Percentiles rank a stretch among this genome's conserved stretches.
Conservation (phyloP, 768 basidiomycete genomes). For the Rhodotorula paludigena region DNA sequence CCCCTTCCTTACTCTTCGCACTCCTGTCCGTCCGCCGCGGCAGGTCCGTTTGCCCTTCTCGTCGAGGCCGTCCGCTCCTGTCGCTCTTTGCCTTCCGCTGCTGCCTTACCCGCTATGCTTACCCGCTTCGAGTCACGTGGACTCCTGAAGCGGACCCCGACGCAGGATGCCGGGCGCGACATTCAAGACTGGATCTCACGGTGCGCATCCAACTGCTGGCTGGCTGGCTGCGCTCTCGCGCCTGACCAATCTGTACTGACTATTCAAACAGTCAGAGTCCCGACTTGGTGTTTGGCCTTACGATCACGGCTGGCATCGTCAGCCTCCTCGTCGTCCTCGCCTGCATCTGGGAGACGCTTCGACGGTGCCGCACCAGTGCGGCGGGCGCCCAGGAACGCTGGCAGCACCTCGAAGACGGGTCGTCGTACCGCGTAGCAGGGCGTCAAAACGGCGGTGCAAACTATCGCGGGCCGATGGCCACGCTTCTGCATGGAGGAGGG, state of each 20-base stretch:
- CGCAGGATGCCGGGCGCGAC: background rate
- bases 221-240: too few species aligned
- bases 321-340: background rate
- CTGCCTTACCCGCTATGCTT: background rate
- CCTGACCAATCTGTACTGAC: too few species aligned
- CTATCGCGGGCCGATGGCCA: background rate
- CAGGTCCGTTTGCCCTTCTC: too few species aligned
- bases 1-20: too few species aligned
- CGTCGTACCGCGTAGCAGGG: background rate
- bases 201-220: background rate
- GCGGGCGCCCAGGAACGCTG: background rate
- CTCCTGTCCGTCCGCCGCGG: too few species aligned
- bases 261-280: background rate
- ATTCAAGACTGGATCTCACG: background rate
- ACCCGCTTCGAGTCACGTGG: too few species aligned
- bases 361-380: background rate
- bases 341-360: background rate
- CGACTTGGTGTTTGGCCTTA: background rate
- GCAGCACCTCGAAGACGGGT: conserved; percentile 1
- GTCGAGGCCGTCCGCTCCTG: too few species aligned
- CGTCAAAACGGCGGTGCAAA: background rate
- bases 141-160: background rate
- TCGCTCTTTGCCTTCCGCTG: too few species aligned
- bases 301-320: background rate
- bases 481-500: background rate